Conservation (phyloP, 345 rosid genomes). For the Eucalyptus guilfoylei region DNA sequence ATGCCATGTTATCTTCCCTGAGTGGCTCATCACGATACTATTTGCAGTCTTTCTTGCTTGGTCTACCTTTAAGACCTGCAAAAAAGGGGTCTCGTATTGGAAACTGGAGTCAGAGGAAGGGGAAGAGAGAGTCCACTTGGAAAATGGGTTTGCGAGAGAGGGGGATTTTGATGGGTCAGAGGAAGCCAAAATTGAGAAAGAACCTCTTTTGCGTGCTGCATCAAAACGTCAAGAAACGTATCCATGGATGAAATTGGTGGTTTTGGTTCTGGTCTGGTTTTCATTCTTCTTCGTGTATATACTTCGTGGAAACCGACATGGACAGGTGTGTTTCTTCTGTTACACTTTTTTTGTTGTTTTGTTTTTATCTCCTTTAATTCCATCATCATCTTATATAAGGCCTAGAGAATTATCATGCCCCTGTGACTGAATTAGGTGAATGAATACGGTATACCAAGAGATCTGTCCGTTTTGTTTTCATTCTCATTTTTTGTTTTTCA, state of each 20-base stretch:
- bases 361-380: not conserved
- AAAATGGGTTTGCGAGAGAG: constrained; percentile 9
- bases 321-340: constrained; percentile 28
- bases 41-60: constrained; percentile 70
- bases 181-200: constrained; percentile 4
- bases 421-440: not conserved
- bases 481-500: not conserved
- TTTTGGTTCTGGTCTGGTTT: constrained; percentile 56
- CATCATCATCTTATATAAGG: not conserved
- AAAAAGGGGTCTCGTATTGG: constrained; percentile 51
- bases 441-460: not conserved
- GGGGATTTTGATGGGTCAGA: not conserved
- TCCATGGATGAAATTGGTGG: constrained; percentile 66
- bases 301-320: constrained; percentile 58
- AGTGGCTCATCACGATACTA: constrained; percentile 68
- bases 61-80: constrained; percentile 70
- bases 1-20: constrained; percentile 65
- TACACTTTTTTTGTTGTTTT: not conserved
- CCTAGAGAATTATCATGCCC: not conserved
- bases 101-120: constrained; percentile 42
- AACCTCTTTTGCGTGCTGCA: constrained; percentile 31
- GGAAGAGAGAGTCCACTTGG: constrained; percentile 15
- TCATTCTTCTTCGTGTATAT: constrained; percentile 57
- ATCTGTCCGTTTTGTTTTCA: not conserved
- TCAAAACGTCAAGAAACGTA: constrained; percentile 2